Percentiles rank a stretch among this genome's conserved stretches.
Evolutionary conservation across 2,329 filamentous ascomycete species (phyloP).

Genomic region (Penicillium polonicum): DNA sequence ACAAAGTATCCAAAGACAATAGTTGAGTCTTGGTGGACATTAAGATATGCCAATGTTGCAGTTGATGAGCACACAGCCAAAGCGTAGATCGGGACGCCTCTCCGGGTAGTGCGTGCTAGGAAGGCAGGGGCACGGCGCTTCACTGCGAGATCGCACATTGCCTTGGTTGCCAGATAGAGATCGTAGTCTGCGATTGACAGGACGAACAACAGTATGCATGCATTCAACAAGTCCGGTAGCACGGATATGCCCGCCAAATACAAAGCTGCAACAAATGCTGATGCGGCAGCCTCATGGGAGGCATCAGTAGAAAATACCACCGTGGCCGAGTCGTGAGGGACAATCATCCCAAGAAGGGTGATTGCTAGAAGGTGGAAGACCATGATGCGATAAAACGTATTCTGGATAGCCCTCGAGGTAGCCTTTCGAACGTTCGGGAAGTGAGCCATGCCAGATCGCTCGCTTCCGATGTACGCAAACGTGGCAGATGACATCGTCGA

Average conservation of each 20-base stretch:
- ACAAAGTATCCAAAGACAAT: conserved; percentile 63
- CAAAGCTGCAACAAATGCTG: conserved; percentile 73
- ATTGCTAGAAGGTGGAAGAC: conserved; percentile 75
- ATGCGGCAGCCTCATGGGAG: conserved; percentile 56
- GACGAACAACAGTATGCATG: conserved; percentile 69
- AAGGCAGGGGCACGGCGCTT: conserved; percentile 69
- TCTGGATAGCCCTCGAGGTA: conserved; percentile 71
- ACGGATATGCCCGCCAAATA: conserved; percentile 60
- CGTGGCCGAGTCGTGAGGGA: conserved; percentile 64
- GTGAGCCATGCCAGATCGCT: conserved; percentile 72
- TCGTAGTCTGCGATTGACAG: conserved; percentile 75
- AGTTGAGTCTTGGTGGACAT: conserved; percentile 56
- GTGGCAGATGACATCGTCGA: conserved; percentile 70
- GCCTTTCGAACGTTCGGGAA: conserved; percentile 73
- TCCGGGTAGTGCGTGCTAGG: conserved; percentile 66
- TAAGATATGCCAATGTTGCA: conserved; percentile 66
- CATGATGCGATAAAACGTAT: conserved; percentile 77
- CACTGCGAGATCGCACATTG: conserved; percentile 69
- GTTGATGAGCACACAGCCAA: conserved; percentile 61
- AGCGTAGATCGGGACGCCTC: conserved; percentile 68
- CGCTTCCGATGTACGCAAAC: conserved; percentile 74
- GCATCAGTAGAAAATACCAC: conserved; percentile 51
- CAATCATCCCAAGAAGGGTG: conserved; percentile 71
- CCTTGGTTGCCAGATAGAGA: conserved; percentile 70
- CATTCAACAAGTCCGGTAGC: conserved; percentile 69